Evolutionary conservation across 495 filamentous ascomycete species (phyloP).

Genomic region (Penicillium atrosanguineum): DNA sequence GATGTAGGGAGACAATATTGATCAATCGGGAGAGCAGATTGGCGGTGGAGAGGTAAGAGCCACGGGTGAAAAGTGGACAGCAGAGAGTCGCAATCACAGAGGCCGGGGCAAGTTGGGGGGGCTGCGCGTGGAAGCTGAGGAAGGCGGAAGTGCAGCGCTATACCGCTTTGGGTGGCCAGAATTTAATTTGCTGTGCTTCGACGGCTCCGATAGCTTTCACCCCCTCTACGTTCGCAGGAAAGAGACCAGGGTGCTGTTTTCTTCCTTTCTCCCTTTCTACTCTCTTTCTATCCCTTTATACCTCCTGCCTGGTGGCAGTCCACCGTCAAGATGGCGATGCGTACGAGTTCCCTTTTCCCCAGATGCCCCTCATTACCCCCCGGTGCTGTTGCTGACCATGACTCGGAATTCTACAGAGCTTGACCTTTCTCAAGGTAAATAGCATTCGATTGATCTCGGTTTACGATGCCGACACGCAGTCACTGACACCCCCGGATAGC

Average conservation of each 20-base stretch:
- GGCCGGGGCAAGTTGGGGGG: background rate
- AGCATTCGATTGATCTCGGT: background rate
- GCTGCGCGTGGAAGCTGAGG: conserved; percentile 15
- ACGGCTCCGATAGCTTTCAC: conserved; percentile 18
- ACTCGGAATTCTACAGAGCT: conserved; percentile 49
- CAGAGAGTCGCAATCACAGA: background rate
- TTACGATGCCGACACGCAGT: background rate
- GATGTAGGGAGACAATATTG: conserved; percentile 21
- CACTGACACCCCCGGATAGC: conserved; percentile 48
- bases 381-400: conserved; percentile 26
- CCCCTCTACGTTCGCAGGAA: conserved; percentile 23
- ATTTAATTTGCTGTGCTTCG: conserved; percentile 28
- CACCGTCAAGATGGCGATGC: conserved; percentile 62
- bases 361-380: conserved; percentile 37
- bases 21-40: conserved; percentile 37
- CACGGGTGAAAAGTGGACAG: background rate
- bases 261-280: conserved; percentile 7
- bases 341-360: conserved; percentile 33
- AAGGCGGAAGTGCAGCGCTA: conserved; percentile 33
- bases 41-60: conserved; percentile 16
- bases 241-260: conserved; percentile 8
- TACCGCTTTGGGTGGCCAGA: conserved; percentile 37
- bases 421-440: conserved; percentile 70
- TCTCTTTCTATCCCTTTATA: conserved; percentile 14
- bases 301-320: conserved; percentile 34